Evolutionary conservation across 352 stramenopile genomes (phyloP).

Genomic region (Phytophthora sp.): DNA sequence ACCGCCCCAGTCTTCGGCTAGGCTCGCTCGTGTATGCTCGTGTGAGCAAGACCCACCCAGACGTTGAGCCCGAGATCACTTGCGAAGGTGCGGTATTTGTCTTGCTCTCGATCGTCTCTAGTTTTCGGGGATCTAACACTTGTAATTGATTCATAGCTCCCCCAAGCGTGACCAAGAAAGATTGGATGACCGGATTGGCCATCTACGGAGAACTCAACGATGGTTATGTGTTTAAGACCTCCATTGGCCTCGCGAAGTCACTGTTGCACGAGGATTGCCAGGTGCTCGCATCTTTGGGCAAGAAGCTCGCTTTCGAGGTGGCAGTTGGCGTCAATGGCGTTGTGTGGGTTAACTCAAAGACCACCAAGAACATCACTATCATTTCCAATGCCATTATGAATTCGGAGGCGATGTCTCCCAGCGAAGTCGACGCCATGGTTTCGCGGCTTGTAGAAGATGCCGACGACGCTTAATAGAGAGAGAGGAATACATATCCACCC

Average conservation of each 20-base stretch:
- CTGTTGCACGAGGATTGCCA: slow-evolving; percentile 73
- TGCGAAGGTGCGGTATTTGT: slow-evolving; percentile 83
- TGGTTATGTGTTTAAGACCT: slow-evolving; percentile 92
- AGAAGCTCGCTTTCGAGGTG: slow-evolving; percentile 93
- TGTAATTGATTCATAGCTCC: slow-evolving; percentile 58
- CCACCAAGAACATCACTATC: slow-evolving; percentile 84
- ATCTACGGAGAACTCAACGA: slow-evolving; percentile 96
- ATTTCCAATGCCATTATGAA: slow-evolving; percentile 91
- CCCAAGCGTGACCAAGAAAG: slow-evolving; percentile 91
- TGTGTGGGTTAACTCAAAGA: slow-evolving; percentile 95
- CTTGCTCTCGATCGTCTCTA: neutral
- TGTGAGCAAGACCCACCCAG: slow-evolving; percentile 83
- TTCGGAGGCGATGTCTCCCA: slow-evolving; percentile 85
- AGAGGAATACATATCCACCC: slow-evolving; percentile 17
- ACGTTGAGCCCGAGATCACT: slow-evolving; percentile 95
- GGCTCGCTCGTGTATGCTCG: slow-evolving; percentile 96
- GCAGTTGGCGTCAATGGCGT: slow-evolving; percentile 96
- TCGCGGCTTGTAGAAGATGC: slow-evolving; percentile 66
- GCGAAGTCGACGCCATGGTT: slow-evolving; percentile 83
- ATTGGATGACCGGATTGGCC: slow-evolving; percentile 98
- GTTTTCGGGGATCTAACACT: slow-evolving; percentile 12
- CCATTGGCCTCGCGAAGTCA: slow-evolving; percentile 74
- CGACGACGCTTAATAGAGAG: slow-evolving; percentile 45
- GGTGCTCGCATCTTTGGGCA: slow-evolving; percentile 88
- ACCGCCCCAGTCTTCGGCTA: slow-evolving; percentile 93